Conservation (phyloP, 2,329 filamentous ascomycete genomes). For the Penicillium vulpinum region DNA sequence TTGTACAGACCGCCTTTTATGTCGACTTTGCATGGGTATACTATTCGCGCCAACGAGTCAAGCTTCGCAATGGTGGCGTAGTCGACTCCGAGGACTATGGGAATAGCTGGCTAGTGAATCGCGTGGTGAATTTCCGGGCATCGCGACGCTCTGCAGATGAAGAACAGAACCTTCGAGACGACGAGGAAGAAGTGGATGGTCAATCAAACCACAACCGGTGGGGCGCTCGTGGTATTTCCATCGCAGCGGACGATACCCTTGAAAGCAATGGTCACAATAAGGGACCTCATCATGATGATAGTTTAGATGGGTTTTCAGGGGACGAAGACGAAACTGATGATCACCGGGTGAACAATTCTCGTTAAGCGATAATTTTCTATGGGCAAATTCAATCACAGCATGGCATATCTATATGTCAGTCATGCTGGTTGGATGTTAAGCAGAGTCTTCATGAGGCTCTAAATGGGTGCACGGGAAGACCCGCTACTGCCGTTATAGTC, state of each 20-base stretch:
- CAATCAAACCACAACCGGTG: slow-evolving; percentile 49
- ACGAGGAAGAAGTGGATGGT: slow-evolving; percentile 28
- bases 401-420: background rate
- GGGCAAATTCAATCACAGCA: background rate
- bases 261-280: slow-evolving; percentile 24
- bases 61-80: slow-evolving; percentile 82
- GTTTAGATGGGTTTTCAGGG: slow-evolving; percentile 11
- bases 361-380: background rate
- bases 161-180: slow-evolving; percentile 37
- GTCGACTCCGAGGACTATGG: slow-evolving; percentile 87
- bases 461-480: slow-evolving; percentile 3
- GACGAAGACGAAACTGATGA: slow-evolving; percentile 9
- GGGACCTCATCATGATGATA: slow-evolving; percentile 8
- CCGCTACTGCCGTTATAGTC: background rate
- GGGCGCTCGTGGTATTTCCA: slow-evolving; percentile 60
- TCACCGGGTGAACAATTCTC: slow-evolving; percentile 1
- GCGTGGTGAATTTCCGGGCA: slow-evolving; percentile 63
- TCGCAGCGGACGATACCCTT: slow-evolving; percentile 58
- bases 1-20: slow-evolving; percentile 87
- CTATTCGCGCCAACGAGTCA: slow-evolving; percentile 88
- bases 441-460: background rate
- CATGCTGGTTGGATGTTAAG: background rate
- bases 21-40: slow-evolving; percentile 97
- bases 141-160: slow-evolving; percentile 38
- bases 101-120: slow-evolving; percentile 78